These are phyloP conservation scores for Pleurotus eryngii DNA, from an alignment of 768 basidiomycete genomes.

Conservation along the genomic window DNA sequence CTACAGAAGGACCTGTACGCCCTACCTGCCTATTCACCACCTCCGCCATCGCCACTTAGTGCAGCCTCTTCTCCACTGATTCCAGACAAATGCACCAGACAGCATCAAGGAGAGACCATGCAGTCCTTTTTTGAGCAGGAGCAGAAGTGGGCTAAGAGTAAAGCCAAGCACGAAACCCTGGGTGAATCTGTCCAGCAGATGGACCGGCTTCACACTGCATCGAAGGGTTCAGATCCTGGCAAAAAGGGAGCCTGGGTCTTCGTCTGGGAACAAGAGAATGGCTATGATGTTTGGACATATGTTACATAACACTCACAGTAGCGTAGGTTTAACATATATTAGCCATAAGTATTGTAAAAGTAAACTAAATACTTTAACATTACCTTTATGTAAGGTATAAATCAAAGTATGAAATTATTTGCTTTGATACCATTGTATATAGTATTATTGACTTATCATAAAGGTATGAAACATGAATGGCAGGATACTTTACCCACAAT, in stretches of 20 bases:
- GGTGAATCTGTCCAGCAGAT: not conserved
- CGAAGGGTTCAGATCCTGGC: constrained; percentile 17
- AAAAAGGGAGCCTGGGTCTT: constrained; percentile 17
- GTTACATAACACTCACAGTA: too few species aligned
- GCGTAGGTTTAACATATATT: too few species aligned
- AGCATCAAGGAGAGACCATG: not conserved
- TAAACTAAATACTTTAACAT: too few species aligned
- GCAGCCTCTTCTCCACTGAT: not conserved
- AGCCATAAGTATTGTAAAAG: too few species aligned
- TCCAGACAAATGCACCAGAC: not conserved
- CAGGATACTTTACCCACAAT: too few species aligned
- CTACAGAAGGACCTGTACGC: not conserved
- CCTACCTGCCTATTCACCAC: not conserved
- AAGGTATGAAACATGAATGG: too few species aligned
- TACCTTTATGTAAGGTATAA: too few species aligned
- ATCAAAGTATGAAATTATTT: too few species aligned
- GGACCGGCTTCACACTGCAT: constrained; percentile 8
- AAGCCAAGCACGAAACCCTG: not conserved
- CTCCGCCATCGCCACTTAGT: not conserved
- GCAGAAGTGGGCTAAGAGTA: not conserved
- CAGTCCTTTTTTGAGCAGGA: constrained; percentile 1
- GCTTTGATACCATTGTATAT: too few species aligned
- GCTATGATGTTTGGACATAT: constrained; percentile 15
- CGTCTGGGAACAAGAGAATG: constrained; percentile 18
- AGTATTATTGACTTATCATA: too few species aligned